Evolutionary conservation across 768 basidiomycete genomes (phyloP), one percentile per base, ranked within the genome.

Genomic region (Collybia mongolica): DNA sequence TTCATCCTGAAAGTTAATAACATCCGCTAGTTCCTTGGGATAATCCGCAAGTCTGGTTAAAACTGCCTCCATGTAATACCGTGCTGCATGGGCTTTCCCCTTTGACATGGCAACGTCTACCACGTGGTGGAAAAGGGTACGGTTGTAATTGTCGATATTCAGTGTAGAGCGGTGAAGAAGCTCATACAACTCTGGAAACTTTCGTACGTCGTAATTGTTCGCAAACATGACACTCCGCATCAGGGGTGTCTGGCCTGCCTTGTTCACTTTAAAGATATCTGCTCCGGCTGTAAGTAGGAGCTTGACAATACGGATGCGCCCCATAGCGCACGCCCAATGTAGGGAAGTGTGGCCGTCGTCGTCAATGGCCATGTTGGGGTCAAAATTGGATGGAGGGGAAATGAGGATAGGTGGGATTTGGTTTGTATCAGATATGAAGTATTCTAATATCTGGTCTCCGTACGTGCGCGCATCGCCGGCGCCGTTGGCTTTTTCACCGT

Each of bases 161-260:
- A 98, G 87, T 0, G 96, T 98, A 15, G 95, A 96, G n/a, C 93
- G 88, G 62, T 98, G 97, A 29, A 99, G 71, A 12, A 99, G 81
- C 65, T 98, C 95, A 70, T 97, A 98, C 15, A 99, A 75, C 66
- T 98, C 96, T 2, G 94, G 93, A 60, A 99, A 99, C 68, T 99
- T 99, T 57, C 97, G 90, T 41, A 98, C 90, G 67, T 99, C 97
- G 65, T 99, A 99, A 66, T 98, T 99, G 69, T 99, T 99, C 44
- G 93, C 92, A 67, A 98, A 99, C 96, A 98, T 98, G 60, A 99
- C 97, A 61, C 88, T 88, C 14, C 97, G 91, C 97, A 99, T 99
- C 38, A 99, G 73, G 1, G 96, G 89, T 12, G 97, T 98, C 68
- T 98, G 97, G 2, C 97, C 97, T 9, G 93, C 83, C 62, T 89